Conservation (phyloP, 441 rosid species). For the Capsella rubella region DNA sequence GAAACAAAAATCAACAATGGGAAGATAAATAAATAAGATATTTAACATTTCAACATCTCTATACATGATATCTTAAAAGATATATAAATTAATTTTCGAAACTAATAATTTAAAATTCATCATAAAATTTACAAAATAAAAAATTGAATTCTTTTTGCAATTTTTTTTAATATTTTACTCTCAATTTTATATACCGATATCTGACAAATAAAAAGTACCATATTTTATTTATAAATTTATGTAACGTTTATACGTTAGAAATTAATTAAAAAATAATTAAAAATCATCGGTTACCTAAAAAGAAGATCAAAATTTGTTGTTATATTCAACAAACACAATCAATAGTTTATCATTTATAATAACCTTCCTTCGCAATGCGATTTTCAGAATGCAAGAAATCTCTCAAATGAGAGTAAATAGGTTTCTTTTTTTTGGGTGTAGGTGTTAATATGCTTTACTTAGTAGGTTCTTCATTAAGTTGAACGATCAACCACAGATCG, state of each 20-base stretch:
- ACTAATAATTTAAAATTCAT: neutral
- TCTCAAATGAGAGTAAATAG: neutral
- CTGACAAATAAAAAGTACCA: neutral
- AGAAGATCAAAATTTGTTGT: neutral
- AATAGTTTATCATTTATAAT: neutral
- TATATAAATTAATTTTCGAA: neutral
- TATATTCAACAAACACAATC: neutral
- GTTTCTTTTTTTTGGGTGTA: no score
- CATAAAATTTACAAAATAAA: neutral
- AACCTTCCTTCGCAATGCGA: neutral
- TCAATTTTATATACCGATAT: neutral
- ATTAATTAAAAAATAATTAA: neutral
- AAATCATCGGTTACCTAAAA: neutral
- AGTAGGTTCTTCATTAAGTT: neutral
- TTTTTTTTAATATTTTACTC: neutral
- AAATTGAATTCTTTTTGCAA: neutral
- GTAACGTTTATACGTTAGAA: neutral
- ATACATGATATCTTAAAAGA: no score
- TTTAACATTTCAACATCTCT: no score
- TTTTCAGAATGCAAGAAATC: constrained; percentile 1
- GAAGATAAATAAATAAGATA: neutral
- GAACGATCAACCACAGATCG: neutral
- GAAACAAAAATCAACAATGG: no score
- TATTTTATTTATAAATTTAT: neutral
- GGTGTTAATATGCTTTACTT: neutral